Evolutionary conservation across 2,329 filamentous ascomycete genomes (phyloP).

Genomic region (Apiospora marii): DNA sequence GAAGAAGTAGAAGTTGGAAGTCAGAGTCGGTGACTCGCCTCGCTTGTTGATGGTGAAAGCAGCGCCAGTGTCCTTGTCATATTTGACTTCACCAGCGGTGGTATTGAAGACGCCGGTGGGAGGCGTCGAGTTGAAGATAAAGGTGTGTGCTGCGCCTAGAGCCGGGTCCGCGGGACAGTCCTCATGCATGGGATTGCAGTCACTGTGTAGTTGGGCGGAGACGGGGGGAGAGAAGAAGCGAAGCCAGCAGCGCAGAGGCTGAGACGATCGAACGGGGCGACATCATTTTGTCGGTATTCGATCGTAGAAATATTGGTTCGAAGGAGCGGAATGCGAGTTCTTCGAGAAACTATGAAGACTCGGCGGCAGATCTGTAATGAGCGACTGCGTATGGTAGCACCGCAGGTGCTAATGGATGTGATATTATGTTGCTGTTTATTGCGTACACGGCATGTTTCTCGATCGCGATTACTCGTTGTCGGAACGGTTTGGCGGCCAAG

Average conservation of each 20-base stretch:
- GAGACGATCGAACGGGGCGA: conserved; percentile 34
- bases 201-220: conserved; percentile 76
- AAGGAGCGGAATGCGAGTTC: conserved; percentile 15
- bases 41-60: conserved; percentile 74
- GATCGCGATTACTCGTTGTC: conserved; percentile 1
- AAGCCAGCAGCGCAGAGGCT: conserved; percentile 50
- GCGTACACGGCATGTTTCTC: conserved; percentile 11
- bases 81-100: conserved; percentile 70
- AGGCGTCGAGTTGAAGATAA: conserved; percentile 70
- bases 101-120: conserved; percentile 71
- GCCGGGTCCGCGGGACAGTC: conserved; percentile 77
- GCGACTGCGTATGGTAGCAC: conserved; percentile 1
- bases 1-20: conserved; percentile 85
- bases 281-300: conserved; percentile 29
- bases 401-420: background rate
- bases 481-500: background rate
- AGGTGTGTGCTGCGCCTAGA: conserved; percentile 69
- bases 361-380: background rate
- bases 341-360: background rate
- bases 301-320: background rate
- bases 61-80: conserved; percentile 68
- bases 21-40: conserved; percentile 80
- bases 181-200: conserved; percentile 78
- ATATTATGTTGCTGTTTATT: conserved; percentile 13
- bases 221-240: conserved; percentile 54